These are phyloP conservation scores for Solanum okadae DNA, from an alignment of 257 asterid genomes.

Conservation along the genomic window DNA sequence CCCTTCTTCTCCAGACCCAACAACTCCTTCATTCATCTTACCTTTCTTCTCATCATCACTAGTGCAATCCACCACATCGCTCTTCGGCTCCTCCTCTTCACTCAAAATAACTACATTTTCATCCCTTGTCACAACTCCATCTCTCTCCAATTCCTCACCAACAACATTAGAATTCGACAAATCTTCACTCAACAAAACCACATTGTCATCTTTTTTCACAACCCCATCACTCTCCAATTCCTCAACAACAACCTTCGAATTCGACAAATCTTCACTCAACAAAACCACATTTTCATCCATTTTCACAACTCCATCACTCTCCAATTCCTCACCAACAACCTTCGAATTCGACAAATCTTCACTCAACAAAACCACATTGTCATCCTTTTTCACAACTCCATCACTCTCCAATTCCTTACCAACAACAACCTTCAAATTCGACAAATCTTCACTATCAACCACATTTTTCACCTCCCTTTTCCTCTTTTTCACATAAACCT, in stretches of 20 bases:
- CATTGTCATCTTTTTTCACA: neutral
- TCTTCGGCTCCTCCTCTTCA: constrained; percentile 24
- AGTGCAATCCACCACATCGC: constrained; percentile 20
- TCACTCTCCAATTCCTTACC: constrained; percentile 6
- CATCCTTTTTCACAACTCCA: neutral
- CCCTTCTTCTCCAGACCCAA: constrained; percentile 11
- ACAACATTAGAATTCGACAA: neutral
- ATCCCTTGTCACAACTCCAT: neutral
- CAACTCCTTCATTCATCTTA: neutral
- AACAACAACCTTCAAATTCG: constrained; percentile 1
- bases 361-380: neutral
- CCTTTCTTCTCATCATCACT: constrained; percentile 16
- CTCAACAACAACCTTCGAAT: constrained; percentile 1
- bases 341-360: constrained; percentile 2
- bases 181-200: constrained; percentile 2
- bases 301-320: constrained; percentile 19
- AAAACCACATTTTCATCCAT: neutral
- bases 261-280: neutral
- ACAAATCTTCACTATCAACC: constrained; percentile 12
- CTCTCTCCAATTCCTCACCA: constrained; percentile 3
- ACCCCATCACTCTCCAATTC: constrained; percentile 2
- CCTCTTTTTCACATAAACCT: constrained; percentile 22
- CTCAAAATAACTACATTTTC: neutral
- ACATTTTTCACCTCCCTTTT: constrained; percentile 10
- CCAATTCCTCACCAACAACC: constrained; percentile 13